Evolutionary conservation across 2,329 filamentous ascomycete species (phyloP).

Genomic region (Aspergillus tubingensis): DNA sequence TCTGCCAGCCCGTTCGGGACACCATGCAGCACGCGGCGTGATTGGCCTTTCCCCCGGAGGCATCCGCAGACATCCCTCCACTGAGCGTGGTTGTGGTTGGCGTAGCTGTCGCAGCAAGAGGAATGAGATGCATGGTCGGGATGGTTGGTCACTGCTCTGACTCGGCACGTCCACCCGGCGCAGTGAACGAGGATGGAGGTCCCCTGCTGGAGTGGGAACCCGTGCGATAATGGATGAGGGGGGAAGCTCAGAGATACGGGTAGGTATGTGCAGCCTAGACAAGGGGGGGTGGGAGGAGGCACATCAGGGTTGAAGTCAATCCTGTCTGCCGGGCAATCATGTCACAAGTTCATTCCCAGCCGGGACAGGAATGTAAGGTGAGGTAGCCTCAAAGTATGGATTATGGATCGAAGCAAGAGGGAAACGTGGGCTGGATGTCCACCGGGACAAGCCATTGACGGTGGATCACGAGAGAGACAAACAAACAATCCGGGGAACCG

Average conservation of each 20-base stretch:
- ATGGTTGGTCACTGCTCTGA: background rate
- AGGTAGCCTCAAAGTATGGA: background rate
- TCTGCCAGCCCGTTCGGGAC: background rate
- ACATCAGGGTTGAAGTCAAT: background rate
- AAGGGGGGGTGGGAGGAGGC: background rate
- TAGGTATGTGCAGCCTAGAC: background rate
- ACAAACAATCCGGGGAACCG: conserved; percentile 4
- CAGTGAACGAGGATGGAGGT: background rate
- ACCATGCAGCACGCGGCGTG: conserved; percentile 2
- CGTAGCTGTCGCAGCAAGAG: background rate
- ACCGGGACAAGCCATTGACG: conserved; percentile 13
- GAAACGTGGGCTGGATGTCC: background rate
- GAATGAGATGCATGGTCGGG: background rate
- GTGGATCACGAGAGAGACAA: conserved; percentile 11
- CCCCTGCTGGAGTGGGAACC: conserved; percentile 1
- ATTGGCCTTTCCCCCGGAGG: conserved; percentile 1
- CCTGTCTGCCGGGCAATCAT: background rate
- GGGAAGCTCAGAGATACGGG: background rate
- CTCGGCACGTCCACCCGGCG: background rate
- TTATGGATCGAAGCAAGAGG: background rate
- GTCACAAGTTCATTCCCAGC: background rate
- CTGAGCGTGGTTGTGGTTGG: background rate
- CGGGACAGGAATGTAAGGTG: background rate
- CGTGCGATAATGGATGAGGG: background rate
- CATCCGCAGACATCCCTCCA: background rate